These are phyloP conservation scores for Xylariaceae sp. DNA, from an alignment of 2,329 filamentous ascomycete genomes.

Conservation along the genomic window DNA sequence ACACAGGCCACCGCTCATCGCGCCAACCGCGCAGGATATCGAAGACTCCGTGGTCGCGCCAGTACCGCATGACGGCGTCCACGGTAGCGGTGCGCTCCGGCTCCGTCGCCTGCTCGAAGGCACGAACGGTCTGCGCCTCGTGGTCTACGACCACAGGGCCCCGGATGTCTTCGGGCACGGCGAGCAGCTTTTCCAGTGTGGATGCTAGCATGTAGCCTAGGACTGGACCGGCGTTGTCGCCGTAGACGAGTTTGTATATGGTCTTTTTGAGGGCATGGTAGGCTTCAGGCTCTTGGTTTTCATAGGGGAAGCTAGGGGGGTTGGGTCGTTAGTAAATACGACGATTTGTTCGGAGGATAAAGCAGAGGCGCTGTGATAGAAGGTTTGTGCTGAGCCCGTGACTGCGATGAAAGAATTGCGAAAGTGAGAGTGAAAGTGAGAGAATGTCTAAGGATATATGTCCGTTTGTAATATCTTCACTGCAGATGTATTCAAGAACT, in stretches of 20 bases:
- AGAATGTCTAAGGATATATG: neutral
- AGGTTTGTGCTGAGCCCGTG: too few relatives aligned
- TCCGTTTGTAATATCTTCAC: neutral
- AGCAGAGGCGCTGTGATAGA: too few relatives aligned
- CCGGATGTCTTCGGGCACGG: conserved; percentile 45
- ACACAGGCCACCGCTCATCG: conserved; percentile 76
- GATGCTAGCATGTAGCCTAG: conserved; percentile 54
- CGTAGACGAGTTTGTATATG: conserved; percentile 62
- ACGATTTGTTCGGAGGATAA: too few relatives aligned
- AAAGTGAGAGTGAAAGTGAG: neutral
- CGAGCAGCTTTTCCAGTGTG: conserved; percentile 45
- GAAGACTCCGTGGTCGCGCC: conserved; percentile 68
- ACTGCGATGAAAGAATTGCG: neutral
- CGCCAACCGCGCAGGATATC: conserved; percentile 72
- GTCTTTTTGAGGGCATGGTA: conserved; percentile 52
- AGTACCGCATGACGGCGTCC: conserved; percentile 55
- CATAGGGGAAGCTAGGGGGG: conserved; percentile 67
- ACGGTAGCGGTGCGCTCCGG: conserved; percentile 55
- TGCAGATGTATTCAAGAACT: too few relatives aligned
- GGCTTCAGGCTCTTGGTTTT: conserved; percentile 50
- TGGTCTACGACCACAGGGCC: conserved; percentile 58
- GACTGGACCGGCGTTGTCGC: conserved; percentile 39
- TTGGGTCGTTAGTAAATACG: neutral
- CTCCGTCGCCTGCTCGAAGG: conserved; percentile 54
- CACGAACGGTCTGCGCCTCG: conserved; percentile 54